Base-by-base conservation (phyloP, 805 yeast genomes). In the Wickerhamiella spandovensis region DNA sequence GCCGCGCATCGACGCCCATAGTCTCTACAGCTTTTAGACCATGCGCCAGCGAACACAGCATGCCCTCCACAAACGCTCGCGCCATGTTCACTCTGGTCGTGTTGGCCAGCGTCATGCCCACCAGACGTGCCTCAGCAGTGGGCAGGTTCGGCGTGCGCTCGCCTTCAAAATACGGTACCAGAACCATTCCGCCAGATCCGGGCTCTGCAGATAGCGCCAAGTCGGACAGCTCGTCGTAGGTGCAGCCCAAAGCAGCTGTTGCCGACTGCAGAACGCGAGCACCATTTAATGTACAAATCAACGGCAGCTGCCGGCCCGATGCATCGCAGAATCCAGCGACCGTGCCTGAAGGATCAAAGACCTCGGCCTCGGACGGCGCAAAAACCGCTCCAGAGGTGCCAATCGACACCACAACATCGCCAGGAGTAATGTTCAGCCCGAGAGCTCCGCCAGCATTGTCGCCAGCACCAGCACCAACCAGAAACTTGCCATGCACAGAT, bases 111-210 rank as follows among this genome's bases (percentile, higher is more conserved):
- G 60, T 56, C 53, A 58, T 44, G 41, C 54, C 54, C 46, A 56
- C 55, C 21, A 58, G 45, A 13, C 57, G 52, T 1, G 60, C 61
- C 15, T 35, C 48, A 15, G 61, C 61, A 7, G 42, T 37, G 3
- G 61, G 61, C 44, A 57, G 48, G 45, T 58, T 58, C 28, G 61
- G 61, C 25, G 61, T 58, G n/a, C 61, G 59, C 51, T 58, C 61
- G 10, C 61, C 61, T 41, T 58, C 58, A 48, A 56, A 58, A 47
- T 57, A 58, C 2, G 61, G 61, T 13, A 58, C 45, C 12, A 58
- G 54, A 2, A 54, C 57, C 2, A 58, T 28, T 0, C 61, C 61
- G n/a, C 48, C 53, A 2, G 58, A 24, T 1, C 56, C 59, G 3
- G 58, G 56, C 15, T 21, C 25, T 1, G 59, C 58, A 7, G 30